Conservation (phyloP, 192 early-diverging fungal genomes). For the Allomyces javanicus region DNA sequence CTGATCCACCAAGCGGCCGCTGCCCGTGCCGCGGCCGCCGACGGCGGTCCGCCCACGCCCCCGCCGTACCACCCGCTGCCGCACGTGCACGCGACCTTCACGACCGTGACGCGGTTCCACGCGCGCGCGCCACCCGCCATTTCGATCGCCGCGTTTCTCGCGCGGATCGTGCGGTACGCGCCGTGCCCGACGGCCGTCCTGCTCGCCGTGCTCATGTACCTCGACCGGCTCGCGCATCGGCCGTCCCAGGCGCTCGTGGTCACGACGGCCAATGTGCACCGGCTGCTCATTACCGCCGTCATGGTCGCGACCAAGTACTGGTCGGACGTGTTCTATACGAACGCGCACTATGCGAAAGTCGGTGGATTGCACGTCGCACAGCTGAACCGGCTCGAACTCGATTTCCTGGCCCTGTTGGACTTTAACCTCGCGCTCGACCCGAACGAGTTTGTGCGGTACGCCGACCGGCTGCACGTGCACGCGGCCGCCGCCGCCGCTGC, state of each 20-base stretch:
- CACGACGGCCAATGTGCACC: slow-evolving; percentile 76
- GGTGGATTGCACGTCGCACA: slow-evolving; percentile 77
- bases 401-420: slow-evolving; percentile 65
- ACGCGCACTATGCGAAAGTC: slow-evolving; percentile 70
- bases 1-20: too few species aligned
- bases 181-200: slow-evolving; percentile 86
- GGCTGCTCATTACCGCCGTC: slow-evolving; percentile 70
- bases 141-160: slow-evolving; percentile 61
- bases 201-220: slow-evolving; percentile 68
- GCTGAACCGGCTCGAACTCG: slow-evolving; percentile 75
- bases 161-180: slow-evolving; percentile 80
- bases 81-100: too few species aligned
- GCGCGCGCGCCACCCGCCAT: slow-evolving; percentile 82
- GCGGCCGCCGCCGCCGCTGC: too few species aligned
- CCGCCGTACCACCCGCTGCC: too few species aligned
- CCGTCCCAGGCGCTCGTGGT: slow-evolving; percentile 31
- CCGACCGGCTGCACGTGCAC: too few species aligned
- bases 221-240: slow-evolving; percentile 46
- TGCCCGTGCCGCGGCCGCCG: too few species aligned
- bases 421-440: slow-evolving; percentile 50
- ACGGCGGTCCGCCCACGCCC: too few species aligned
- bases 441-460: too few species aligned
- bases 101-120: slow-evolving; percentile 53
- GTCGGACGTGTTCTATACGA: slow-evolving; percentile 84
- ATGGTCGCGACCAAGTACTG: slow-evolving; percentile 80